Base-by-base conservation (phyloP, 2,329 filamentous ascomycete species). In the Cyphellophora europaea region DNA sequence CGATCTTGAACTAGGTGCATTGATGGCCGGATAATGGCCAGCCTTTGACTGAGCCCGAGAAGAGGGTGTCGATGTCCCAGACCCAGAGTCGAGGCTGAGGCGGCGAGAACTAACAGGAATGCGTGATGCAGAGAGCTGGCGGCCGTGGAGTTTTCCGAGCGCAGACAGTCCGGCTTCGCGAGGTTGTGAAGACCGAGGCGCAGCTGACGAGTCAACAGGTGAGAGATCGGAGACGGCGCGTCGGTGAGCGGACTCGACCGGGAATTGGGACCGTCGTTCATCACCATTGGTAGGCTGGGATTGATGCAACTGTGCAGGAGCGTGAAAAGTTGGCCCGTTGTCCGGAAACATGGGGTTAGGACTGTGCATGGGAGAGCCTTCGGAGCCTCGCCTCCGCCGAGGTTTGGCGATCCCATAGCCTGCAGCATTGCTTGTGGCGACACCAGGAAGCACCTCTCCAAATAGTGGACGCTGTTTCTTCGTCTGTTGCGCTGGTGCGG, bases 371-470 rank as follows among this genome's bases (percentile, higher is more conserved):
- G 70, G 77, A 15, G 47, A 49, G n/a, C 82, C 79, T 51, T 88
- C 83, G 28, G 82, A 84, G 14, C 78, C 79, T 56, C 79, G 71
- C 43, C 79, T 66, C 40, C 67, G 64, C 33, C 69, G 62, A 32
- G 62, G 50, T 19, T 58, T 55, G 40, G 71, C 63, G 44, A 82
- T 81, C 33, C 78, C 79, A 59, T 75, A 77, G 4, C 74, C 77
- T 33, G 41, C 41, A 12, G 43, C 31, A 19, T 32, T 23, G n/a
- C 36, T 12, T 15, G 17, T 66, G 48, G 65, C 66, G 46, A 74
- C 27, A 10, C 33, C 23, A n/a, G 74, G 69, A 17, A 77, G 61
- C 46, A 88, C 71, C 56, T 88, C 84, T 23, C 83, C 83, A 60
- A 89, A 89, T 13, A 88, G 30, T 19, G 30, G 30, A 14, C 30